A percentile compares a stretch with the other conserved stretches of the same genome.
phyloP scores from a whole-genome alignment of 768 basidiomycete genomes.

The Agrocybe praecox region DNA sequence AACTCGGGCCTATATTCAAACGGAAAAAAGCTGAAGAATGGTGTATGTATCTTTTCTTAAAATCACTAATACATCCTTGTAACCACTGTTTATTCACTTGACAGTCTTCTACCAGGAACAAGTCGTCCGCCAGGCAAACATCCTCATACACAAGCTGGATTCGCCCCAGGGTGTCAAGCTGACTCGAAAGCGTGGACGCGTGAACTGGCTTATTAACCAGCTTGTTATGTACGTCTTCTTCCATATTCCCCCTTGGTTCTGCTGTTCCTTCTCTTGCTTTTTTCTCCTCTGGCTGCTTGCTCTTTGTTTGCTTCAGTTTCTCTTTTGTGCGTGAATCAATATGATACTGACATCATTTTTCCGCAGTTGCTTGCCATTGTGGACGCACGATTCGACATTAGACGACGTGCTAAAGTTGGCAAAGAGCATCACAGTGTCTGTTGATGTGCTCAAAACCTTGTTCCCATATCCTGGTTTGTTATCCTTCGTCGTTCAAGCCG shows the following conservation, averaged over 20 bases:
- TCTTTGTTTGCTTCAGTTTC: not conserved
- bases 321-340: too few relatives aligned
- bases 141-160: constrained; percentile 55
- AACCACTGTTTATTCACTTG: too few relatives aligned
- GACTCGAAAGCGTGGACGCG: constrained; percentile 69
- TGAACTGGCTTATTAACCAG: constrained; percentile 72
- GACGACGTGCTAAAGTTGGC: constrained; percentile 65
- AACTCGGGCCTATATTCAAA: constrained; percentile 57
- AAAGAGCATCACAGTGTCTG: constrained; percentile 60
- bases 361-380: constrained; percentile 63
- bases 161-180: constrained; percentile 55
- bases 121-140: constrained; percentile 62
- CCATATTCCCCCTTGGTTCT: too few relatives aligned
- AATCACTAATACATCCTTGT: too few relatives aligned
- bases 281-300: too few relatives aligned
- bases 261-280: too few relatives aligned
- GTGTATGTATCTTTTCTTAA: constrained; percentile 60
- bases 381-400: constrained; percentile 62
- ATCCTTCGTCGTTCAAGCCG: too few relatives aligned
- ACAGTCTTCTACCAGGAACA: constrained; percentile 75
- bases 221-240: constrained; percentile 63
- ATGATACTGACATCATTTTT: too few relatives aligned
- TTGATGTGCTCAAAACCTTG: constrained; percentile 68
- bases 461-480: constrained; percentile 61
- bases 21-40: constrained; percentile 77